Evolutionary conservation across 2,329 filamentous ascomycete species (phyloP).

Genomic region (Aspergillus sp.): DNA sequence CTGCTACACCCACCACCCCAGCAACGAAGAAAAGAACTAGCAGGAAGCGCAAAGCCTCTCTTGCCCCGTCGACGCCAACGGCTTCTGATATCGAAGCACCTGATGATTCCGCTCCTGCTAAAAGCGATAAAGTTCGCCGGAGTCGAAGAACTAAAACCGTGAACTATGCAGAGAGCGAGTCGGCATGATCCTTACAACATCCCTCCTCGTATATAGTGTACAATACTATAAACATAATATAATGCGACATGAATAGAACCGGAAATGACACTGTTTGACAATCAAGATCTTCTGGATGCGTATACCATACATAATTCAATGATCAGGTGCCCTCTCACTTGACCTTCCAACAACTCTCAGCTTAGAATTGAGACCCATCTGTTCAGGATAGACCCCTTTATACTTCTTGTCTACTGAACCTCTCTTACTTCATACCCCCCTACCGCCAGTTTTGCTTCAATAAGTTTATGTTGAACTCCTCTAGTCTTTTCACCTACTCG

Average conservation of each 20-base stretch:
- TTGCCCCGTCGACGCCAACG: constrained; percentile 25
- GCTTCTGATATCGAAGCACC: constrained; percentile 25
- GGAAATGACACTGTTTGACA: background rate
- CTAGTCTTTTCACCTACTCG: too few species aligned
- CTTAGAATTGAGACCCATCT: too few species aligned
- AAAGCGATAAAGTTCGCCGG: constrained; percentile 21
- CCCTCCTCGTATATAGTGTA: background rate
- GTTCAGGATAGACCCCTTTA: too few species aligned
- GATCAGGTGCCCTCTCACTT: background rate
- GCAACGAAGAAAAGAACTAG: constrained; percentile 20
- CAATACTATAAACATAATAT: background rate
- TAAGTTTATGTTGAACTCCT: too few species aligned
- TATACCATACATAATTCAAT: background rate
- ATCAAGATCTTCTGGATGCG: too few species aligned
- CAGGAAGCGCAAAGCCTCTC: constrained; percentile 33
- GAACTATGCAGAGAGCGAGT: constrained; percentile 35
- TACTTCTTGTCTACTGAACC: too few species aligned
- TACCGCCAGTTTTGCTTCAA: too few species aligned
- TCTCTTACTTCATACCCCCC: too few species aligned
- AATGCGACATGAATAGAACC: background rate
- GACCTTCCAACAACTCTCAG: too few species aligned
- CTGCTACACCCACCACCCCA: constrained; percentile 18
- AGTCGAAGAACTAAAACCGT: constrained; percentile 34
- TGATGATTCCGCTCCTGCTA: constrained; percentile 11
- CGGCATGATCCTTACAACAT: constrained; percentile 5